phyloP scores from a whole-genome alignment of 1,284 basidiomycete species.

The Sporisorium sorghi region DNA sequence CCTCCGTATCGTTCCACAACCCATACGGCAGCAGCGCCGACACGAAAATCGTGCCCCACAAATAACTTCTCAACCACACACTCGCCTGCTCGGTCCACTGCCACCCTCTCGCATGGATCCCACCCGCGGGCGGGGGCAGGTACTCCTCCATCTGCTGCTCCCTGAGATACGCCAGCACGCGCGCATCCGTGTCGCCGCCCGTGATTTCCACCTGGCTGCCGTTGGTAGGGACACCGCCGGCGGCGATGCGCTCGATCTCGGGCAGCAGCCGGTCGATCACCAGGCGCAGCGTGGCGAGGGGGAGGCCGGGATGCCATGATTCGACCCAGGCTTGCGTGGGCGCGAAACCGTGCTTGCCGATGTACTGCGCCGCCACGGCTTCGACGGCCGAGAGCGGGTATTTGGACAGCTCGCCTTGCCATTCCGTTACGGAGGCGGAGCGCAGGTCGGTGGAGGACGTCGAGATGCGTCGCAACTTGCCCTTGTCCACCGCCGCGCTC shows the following conservation, averaged over 20 bases:
- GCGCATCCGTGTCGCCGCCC: slow-evolving; percentile 51
- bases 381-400: slow-evolving; percentile 37
- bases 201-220: slow-evolving; percentile 25
- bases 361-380: slow-evolving; percentile 32
- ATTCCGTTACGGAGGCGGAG: not conserved
- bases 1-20: slow-evolving; percentile 54
- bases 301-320: slow-evolving; percentile 53
- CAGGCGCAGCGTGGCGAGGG: slow-evolving; percentile 39
- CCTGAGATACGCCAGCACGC: slow-evolving; percentile 58
- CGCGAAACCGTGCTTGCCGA: slow-evolving; percentile 61
- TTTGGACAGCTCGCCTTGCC: slow-evolving; percentile 31
- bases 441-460: slow-evolving; percentile 18
- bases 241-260: slow-evolving; percentile 56
- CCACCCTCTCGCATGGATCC: slow-evolving; percentile 48
- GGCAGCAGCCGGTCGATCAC: slow-evolving; percentile 52
- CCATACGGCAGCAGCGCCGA: slow-evolving; percentile 46
- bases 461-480: slow-evolving; percentile 53
- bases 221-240: slow-evolving; percentile 17
- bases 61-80: slow-evolving; percentile 62
- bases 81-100: slow-evolving; percentile 55
- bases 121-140: slow-evolving; percentile 25
- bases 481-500: slow-evolving; percentile 22
- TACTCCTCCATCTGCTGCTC: slow-evolving; percentile 49
- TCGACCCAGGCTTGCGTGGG: slow-evolving; percentile 62
- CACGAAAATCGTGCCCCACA: slow-evolving; percentile 65